phyloP scores from a whole-genome alignment of 371 early-diverging fungal species.

The Mucor sp. region DNA sequence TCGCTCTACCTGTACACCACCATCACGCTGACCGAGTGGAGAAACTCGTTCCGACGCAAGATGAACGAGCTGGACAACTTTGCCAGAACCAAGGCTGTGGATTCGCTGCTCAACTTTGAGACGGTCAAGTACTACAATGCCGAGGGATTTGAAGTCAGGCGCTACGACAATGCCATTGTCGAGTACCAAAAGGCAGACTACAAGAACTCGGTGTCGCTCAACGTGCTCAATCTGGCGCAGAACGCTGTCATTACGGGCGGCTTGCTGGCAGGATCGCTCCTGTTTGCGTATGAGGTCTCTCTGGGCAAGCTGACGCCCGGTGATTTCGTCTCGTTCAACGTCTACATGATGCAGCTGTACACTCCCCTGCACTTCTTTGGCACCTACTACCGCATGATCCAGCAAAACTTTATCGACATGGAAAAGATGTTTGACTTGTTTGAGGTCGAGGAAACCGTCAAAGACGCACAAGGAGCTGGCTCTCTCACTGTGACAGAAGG shows the following conservation, averaged over 20 bases:
- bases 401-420: slow-evolving; percentile 92
- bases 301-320: slow-evolving; percentile 74
- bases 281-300: slow-evolving; percentile 81
- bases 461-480: slow-evolving; percentile 60
- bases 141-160: slow-evolving; percentile 76
- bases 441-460: slow-evolving; percentile 70
- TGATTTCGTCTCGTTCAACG: slow-evolving; percentile 86
- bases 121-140: slow-evolving; percentile 92
- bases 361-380: slow-evolving; percentile 60
- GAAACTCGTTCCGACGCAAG: slow-evolving; percentile 80
- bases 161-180: slow-evolving; percentile 75
- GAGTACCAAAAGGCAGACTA: slow-evolving; percentile 85
- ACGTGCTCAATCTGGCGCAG: slow-evolving; percentile 82
- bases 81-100: slow-evolving; percentile 80
- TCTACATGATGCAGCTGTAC: slow-evolving; percentile 84
- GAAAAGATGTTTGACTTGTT: slow-evolving; percentile 91
- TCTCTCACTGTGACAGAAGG: slow-evolving; percentile 56
- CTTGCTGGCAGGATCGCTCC: slow-evolving; percentile 71
- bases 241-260: slow-evolving; percentile 85
- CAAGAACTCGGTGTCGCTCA: slow-evolving; percentile 69
- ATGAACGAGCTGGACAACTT: slow-evolving; percentile 78
- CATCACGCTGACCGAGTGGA: slow-evolving; percentile 89
- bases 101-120: slow-evolving; percentile 94
- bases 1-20: slow-evolving; percentile 81
- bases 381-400: slow-evolving; percentile 60